These are phyloP conservation scores for Hymenoscyphus repandus DNA, from an alignment of 2,329 filamentous ascomycete species.

Conservation along the genomic window DNA sequence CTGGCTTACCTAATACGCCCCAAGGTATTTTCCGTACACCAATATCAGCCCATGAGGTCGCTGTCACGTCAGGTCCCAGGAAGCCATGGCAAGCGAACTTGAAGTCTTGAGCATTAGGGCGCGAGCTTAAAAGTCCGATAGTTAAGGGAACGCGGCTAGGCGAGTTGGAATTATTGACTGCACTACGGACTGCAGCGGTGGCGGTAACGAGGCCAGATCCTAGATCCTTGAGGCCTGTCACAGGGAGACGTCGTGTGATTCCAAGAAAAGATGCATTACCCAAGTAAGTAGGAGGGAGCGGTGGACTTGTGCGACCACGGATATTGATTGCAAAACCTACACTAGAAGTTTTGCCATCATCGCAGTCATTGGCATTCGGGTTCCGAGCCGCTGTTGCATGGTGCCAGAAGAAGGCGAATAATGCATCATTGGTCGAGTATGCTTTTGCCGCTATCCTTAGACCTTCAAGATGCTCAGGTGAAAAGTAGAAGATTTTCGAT, in stretches of 20 bases:
- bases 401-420: slow-evolving; percentile 48
- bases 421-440: slow-evolving; percentile 49
- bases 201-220: slow-evolving; percentile 37
- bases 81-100: slow-evolving; percentile 13
- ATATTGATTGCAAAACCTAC: slow-evolving; percentile 46
- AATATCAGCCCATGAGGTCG: slow-evolving; percentile 13
- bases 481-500: slow-evolving; percentile 44
- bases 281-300: slow-evolving; percentile 40
- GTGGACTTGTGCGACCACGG: slow-evolving; percentile 35
- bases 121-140: slow-evolving; percentile 31
- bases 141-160: slow-evolving; percentile 35
- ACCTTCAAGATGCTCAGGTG: slow-evolving; percentile 30
- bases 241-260: slow-evolving; percentile 9
- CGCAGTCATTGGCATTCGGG: not conserved
- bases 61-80: slow-evolving; percentile 14
- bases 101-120: slow-evolving; percentile 35
- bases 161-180: slow-evolving; percentile 34
- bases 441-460: slow-evolving; percentile 38
- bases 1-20: slow-evolving; percentile 12
- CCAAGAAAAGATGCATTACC: slow-evolving; percentile 37
- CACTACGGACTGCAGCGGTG: slow-evolving; percentile 29
- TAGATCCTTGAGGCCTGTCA: slow-evolving; percentile 25
- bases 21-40: slow-evolving; percentile 10
- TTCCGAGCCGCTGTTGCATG: slow-evolving; percentile 33
- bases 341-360: slow-evolving; percentile 17